These are phyloP conservation scores for Populus hybrid DNA, from an alignment of 441 rosid species.

Conservation along the genomic window DNA sequence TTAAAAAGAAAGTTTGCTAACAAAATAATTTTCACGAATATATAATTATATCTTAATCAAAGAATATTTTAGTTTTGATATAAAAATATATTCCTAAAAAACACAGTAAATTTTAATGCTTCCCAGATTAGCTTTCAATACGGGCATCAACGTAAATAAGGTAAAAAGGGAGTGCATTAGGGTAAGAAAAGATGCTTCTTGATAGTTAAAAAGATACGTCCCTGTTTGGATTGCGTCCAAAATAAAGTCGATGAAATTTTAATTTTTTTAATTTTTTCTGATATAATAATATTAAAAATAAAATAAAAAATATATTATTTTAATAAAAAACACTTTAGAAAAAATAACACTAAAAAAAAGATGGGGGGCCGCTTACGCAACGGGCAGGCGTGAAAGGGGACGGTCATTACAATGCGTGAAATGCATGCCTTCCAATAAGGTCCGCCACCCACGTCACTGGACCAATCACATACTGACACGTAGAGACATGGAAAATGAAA, in stretches of 20 bases:
- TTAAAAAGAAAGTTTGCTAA: too few species aligned
- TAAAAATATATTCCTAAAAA: too few species aligned
- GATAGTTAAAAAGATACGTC: not conserved
- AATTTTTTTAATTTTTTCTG: too few species aligned
- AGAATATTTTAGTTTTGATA: too few species aligned
- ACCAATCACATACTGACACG: not conserved
- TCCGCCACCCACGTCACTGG: not conserved
- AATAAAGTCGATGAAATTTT: too few species aligned
- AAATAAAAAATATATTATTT: not conserved
- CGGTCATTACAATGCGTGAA: constrained; percentile 9
- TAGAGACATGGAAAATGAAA: not conserved
- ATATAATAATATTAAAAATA: not conserved
- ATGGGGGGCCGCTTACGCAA: constrained; percentile 30
- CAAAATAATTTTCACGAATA: too few species aligned
- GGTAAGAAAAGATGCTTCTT: not conserved
- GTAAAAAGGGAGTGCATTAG: not conserved
- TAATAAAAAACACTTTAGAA: too few species aligned
- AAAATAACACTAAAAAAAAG: not conserved
- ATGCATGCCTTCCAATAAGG: not conserved
- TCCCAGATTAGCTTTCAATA: not conserved
- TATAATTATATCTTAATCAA: too few species aligned
- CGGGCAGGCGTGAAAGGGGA: constrained; percentile 6
- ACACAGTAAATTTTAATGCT: not conserved
- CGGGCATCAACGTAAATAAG: constrained; percentile 1
- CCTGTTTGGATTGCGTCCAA: too few species aligned